A percentile compares a stretch with the other conserved stretches of the same genome.
phyloP scores from a whole-genome alignment of 2,329 filamentous ascomycete genomes.

The Pseudogymnoascus sp. region DNA sequence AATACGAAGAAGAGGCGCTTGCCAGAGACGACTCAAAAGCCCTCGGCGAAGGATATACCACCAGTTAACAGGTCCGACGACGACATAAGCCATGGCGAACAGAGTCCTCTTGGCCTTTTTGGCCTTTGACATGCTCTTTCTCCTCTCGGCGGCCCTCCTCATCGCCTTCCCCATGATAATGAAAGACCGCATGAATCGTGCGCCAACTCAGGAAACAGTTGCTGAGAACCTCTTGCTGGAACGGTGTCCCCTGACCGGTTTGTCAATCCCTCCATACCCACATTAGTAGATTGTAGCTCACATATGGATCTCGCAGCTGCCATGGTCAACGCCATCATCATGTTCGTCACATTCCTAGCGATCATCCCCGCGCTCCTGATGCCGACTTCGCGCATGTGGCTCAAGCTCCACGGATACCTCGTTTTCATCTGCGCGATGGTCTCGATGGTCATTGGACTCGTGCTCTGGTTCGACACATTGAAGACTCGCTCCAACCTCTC shows the following conservation, averaged over 20 bases:
- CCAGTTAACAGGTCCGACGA: not conserved
- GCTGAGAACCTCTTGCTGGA: conserved; percentile 42
- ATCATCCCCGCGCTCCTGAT: conserved; percentile 65
- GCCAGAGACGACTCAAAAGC: not conserved
- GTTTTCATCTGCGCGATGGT: conserved; percentile 53
- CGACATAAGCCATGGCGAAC: conserved; percentile 34
- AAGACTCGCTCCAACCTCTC: conserved; percentile 54
- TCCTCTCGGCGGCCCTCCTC: conserved; percentile 41
- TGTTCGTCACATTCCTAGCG: conserved; percentile 60
- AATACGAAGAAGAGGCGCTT: not conserved
- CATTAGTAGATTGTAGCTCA: not conserved
- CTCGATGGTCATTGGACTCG: conserved; percentile 56
- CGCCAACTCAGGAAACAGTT: conserved; percentile 39
- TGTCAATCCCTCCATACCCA: conserved; percentile 18
- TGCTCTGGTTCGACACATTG: conserved; percentile 66
- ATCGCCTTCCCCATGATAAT: conserved; percentile 44
- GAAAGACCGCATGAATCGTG: conserved; percentile 32
- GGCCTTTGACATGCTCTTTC: conserved; percentile 41
- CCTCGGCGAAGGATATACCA: not conserved
- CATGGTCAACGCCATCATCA: conserved; percentile 62
- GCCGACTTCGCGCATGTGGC: conserved; percentile 55
- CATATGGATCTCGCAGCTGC: conserved; percentile 39
- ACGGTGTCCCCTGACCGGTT: conserved; percentile 45
- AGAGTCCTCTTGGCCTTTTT: conserved; percentile 44
- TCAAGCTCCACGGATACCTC: conserved; percentile 61